Conservation (phyloP, 441 rosid species). For the Syzygium malaccense region DNA sequence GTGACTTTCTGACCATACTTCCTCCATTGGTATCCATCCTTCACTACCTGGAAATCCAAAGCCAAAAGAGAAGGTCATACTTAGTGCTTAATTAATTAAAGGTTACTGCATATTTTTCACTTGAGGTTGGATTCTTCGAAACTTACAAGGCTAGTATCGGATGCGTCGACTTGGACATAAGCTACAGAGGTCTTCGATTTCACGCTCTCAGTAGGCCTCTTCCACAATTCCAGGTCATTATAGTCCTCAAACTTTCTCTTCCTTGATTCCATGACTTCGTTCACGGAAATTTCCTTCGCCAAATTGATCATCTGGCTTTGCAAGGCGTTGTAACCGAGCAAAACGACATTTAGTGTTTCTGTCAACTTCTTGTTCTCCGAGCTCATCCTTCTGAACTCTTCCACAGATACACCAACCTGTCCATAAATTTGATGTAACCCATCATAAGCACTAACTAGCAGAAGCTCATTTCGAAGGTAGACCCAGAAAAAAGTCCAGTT, state of each 20-base stretch:
- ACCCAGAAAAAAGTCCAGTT: background rate
- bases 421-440: background rate
- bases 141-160: background rate
- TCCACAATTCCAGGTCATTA: background rate
- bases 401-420: background rate
- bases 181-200: background rate
- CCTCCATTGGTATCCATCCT: conserved; percentile 1
- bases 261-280: background rate
- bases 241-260: background rate
- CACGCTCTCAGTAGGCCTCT: background rate
- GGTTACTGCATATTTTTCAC: background rate
- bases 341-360: background rate
- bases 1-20: conserved; percentile 1
- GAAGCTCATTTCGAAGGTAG: background rate
- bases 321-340: background rate
- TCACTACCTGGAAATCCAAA: background rate
- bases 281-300: background rate
- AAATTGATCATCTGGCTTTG: background rate
- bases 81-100: background rate
- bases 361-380: background rate
- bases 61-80: background rate
- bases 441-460: background rate
- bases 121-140: background rate
- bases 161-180: background rate
- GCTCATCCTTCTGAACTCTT: background rate